These are phyloP conservation scores for Ballota nigra DNA, from an alignment of 257 asterid species.

Conservation along the genomic window DNA sequence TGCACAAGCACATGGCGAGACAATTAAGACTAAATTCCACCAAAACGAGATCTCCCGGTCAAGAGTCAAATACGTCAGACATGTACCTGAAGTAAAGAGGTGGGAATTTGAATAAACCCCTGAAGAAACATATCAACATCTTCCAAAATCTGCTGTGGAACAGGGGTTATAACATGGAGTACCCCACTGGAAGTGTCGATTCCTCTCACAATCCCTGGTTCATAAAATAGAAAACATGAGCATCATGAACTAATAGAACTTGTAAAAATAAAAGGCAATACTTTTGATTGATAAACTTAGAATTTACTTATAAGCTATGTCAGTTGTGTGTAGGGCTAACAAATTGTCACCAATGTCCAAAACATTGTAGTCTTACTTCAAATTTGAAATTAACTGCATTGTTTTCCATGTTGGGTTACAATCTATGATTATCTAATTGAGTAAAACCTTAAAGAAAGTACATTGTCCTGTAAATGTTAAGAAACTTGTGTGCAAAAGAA, in stretches of 20 bases:
- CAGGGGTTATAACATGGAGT: slow-evolving; percentile 74
- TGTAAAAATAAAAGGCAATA: not conserved
- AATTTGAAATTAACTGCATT: not conserved
- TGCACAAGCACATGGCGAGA: not conserved
- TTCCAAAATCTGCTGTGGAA: slow-evolving; percentile 62
- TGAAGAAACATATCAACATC: slow-evolving; percentile 82
- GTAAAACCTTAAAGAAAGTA: not conserved
- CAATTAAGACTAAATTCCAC: not conserved
- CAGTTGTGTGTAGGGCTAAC: not conserved
- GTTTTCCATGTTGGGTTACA: not conserved
- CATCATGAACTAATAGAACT: not conserved
- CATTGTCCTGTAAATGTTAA: not conserved
- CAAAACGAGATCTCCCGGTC: not conserved
- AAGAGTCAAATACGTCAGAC: not conserved
- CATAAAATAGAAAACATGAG: slow-evolving; percentile 19
- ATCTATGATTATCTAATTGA: not conserved
- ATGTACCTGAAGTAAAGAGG: slow-evolving; percentile 74
- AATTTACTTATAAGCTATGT: not conserved
- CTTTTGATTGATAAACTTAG: not conserved
- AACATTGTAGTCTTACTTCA: not conserved
- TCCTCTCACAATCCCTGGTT: slow-evolving; percentile 83
- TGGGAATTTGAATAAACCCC: slow-evolving; percentile 77
- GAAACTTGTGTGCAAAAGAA: not conserved
- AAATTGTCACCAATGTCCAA: not conserved
- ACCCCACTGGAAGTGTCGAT: slow-evolving; percentile 59